Conservation (phyloP, 2,329 filamentous ascomycete genomes). For the Claviceps spartinae region DNA sequence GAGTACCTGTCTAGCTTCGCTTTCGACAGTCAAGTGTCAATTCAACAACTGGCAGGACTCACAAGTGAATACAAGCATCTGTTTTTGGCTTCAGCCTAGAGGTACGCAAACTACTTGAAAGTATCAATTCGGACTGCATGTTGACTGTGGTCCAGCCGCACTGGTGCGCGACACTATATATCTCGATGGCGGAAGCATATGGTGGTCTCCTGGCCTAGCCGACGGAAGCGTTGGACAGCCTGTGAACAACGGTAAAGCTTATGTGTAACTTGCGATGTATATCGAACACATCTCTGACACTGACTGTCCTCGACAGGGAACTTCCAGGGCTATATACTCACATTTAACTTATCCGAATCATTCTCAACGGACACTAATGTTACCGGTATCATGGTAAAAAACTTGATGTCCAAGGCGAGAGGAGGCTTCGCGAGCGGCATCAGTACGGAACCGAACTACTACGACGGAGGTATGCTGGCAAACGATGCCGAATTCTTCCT, state of each 20-base stretch:
- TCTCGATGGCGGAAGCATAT: slow-evolving; percentile 47
- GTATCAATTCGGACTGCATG: neutral
- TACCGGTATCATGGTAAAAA: slow-evolving; percentile 32
- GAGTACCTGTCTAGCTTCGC: slow-evolving; percentile 9
- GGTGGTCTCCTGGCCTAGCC: slow-evolving; percentile 36
- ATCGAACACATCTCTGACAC: neutral
- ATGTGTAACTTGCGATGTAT: neutral
- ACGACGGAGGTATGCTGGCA: slow-evolving; percentile 50
- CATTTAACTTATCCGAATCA: slow-evolving; percentile 42
- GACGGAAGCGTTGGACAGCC: slow-evolving; percentile 25
- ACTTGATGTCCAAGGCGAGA: slow-evolving; percentile 31
- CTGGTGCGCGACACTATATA: slow-evolving; percentile 49
- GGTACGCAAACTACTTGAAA: slow-evolving; percentile 14
- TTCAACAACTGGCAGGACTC: slow-evolving; percentile 31
- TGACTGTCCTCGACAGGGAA: slow-evolving; percentile 30
- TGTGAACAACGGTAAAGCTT: slow-evolving; percentile 25
- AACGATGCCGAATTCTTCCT: slow-evolving; percentile 51
- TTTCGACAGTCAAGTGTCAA: slow-evolving; percentile 21
- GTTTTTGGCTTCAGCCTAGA: slow-evolving; percentile 38
- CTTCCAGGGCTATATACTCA: slow-evolving; percentile 36
- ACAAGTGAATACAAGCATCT: slow-evolving; percentile 46
- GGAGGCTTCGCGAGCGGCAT: slow-evolving; percentile 35
- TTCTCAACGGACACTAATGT: slow-evolving; percentile 41
- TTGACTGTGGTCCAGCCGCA: slow-evolving; percentile 27
- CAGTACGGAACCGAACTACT: slow-evolving; percentile 40